These are phyloP conservation scores for Wickerhamiella spandovensis DNA, from an alignment of 805 yeast genomes.

Conservation along the genomic window DNA sequence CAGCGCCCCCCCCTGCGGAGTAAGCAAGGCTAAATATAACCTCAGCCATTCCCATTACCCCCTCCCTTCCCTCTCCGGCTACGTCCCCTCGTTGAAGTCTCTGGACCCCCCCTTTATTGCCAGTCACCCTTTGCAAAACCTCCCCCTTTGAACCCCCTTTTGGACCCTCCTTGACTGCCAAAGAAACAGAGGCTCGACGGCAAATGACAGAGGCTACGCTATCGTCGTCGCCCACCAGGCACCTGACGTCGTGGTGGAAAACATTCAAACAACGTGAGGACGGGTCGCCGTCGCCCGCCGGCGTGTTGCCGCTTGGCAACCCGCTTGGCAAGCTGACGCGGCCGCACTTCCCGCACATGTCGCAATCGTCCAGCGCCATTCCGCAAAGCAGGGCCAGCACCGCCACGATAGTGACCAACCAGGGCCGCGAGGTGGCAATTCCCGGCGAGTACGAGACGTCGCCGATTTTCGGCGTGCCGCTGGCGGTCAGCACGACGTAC, in stretches of 20 bases:
- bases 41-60: background rate
- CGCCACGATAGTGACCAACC: slow-evolving; percentile 7
- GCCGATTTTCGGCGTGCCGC: slow-evolving; percentile 67
- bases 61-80: background rate
- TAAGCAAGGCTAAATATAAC: background rate
- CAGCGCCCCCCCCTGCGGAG: background rate
- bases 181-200: background rate
- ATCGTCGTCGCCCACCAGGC: slow-evolving; percentile 15
- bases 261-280: slow-evolving; percentile 23
- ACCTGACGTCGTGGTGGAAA: slow-evolving; percentile 32
- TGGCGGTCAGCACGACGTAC: slow-evolving; percentile 52
- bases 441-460: slow-evolving; percentile 14
- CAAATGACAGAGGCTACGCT: slow-evolving; percentile 9
- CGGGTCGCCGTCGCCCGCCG: background rate
- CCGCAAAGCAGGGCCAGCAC: background rate
- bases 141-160: no score
- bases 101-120: background rate
- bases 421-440: slow-evolving; percentile 10
- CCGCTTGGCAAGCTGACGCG: slow-evolving; percentile 12
- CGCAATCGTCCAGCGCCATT: slow-evolving; percentile 24
- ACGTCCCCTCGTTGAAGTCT: background rate
- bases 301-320: background rate
- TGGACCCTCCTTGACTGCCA: background rate
- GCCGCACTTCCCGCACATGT: slow-evolving; percentile 27
- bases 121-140: background rate